Evolutionary conservation across 2,329 filamentous ascomycete species (phyloP), one percentile per base, ranked within the genome.

Genomic region (Parascedosporium putredinis): DNA sequence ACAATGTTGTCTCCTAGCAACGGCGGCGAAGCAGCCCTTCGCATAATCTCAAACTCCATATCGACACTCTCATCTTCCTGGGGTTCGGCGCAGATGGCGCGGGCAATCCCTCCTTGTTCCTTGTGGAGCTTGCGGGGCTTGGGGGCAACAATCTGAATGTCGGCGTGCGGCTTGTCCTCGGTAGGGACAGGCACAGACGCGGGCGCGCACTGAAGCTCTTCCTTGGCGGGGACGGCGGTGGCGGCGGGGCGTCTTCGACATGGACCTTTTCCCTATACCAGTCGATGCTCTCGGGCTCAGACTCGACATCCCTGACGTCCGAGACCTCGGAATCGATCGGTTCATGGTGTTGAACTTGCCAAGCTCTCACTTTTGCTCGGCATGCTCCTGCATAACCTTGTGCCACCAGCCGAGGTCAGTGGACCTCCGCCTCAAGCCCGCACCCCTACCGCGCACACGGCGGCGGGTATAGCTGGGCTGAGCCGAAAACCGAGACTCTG

Each of bases 1-100:
- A 75, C 72, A 50, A 97, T 76, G 56, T 95, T 86, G 51, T 73
- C 70, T 50, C 91, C 91, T 9, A 95, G 78, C 89, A 97, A 94
- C 8, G 91, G 91, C 36, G 91, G 91, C 53, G 81, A 81, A 58
- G 74, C 70, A 20, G 70, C 71, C 55, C 75, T 67, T 52, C 74
- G 74, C 60, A 73, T 69, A 58, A 25, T 34, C 12, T 44, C 47
- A 24, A 45, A 50, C 47, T 50, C 47, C 16, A 16, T 20, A 20
- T 50, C 55, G 14, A 53, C 52, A 9, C 51, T 49, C 7, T 50
- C 53, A 18, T 56, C 54, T 33, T 52, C 54, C 4, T 47, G 29
- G 10, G 36, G 12, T 10, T 27, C 27, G 40, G 27, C 6, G 7
- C 7, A 18, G 38, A 45, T 23, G 25, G 12, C 38, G 25, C 18